Base-by-base conservation (phyloP, 768 basidiomycete species). In the Kwoniella heveanensis region DNA sequence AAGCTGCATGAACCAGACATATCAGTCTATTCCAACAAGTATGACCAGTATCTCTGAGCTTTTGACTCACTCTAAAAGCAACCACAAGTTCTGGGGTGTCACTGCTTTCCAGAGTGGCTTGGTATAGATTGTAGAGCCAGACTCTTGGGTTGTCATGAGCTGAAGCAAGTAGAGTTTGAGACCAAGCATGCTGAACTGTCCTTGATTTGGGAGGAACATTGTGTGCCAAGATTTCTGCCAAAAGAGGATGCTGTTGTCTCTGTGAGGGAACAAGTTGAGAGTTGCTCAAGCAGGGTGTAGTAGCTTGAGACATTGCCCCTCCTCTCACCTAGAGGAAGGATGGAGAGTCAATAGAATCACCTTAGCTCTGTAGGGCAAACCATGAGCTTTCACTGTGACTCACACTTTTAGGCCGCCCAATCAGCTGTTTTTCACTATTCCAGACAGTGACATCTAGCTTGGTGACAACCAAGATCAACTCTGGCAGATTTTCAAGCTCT, bases 121-220 rank as follows among this genome's bases (percentile, higher is more conserved):
- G 73, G 50, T 65, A 77, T n/a, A 77, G 60, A 36, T 72, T 72
- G 32, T 66, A 49, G 2, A 74, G 60, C 76, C 76, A 77, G 2
- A 66, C 46, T 0, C 50, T 48, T 6, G 68, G 58, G 32, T 69
- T 71, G 19, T 73, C 74, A 54, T 60, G 57, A 12, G 62, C 44
- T 13, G 74, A 48, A 5, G 70, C 60, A 9, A 76, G 56, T 5
- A 76, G 64, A 2, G 72, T 72, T 8, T 62, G 53, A 7, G 64
- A 61, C 72, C 72, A 76, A 24, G 74, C 72, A 25, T 73, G 65
- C 25, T 64, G 60, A n/a, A 72, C 61, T 1, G 68, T 60, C 17
- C 68, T 61, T 26, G 57, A 50, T 25, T 65, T 68, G 13, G 49
- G 39, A 5, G 72, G 72, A 2, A 73, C 55, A 26, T 72, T 76